phyloP scores from a whole-genome alignment of 2,329 filamentous ascomycete genomes.

The Polytolypa hystricis region DNA sequence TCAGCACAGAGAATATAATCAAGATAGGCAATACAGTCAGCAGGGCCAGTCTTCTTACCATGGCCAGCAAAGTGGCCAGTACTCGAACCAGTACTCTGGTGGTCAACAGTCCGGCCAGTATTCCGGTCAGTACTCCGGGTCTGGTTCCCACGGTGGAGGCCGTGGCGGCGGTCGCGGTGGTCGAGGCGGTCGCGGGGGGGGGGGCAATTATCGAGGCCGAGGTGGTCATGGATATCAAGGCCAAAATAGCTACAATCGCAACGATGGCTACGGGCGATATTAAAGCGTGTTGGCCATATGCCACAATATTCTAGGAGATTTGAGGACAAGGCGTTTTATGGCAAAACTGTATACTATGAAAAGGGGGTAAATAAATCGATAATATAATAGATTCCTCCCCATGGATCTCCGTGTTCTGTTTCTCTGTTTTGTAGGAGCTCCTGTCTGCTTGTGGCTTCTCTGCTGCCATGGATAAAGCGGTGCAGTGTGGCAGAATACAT shows the following conservation, averaged over 20 bases:
- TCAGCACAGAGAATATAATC: conserved; percentile 7
- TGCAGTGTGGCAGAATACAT: too few species aligned
- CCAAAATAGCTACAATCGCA: conserved; percentile 20
- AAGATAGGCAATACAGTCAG: conserved; percentile 11
- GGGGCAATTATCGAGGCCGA: conserved; percentile 11
- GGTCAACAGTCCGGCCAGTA: conserved; percentile 11
- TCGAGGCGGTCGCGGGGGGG: conserved; percentile 10
- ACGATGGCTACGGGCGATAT: conserved; percentile 31
- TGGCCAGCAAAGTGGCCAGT: conserved; percentile 15
- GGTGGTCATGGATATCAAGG: conserved; percentile 20
- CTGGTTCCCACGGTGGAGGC: conserved; percentile 11
- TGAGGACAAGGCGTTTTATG: too few species aligned
- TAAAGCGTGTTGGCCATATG: conserved; percentile 8
- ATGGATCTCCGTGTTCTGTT: too few species aligned
- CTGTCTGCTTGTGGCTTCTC: too few species aligned
- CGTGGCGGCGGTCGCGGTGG: conserved; percentile 21
- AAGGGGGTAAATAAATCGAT: too few species aligned
- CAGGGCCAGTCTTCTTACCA: conserved; percentile 14
- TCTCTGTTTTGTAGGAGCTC: too few species aligned
- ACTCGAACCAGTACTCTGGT: conserved; percentile 15
- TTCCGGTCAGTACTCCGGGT: conserved; percentile 14
- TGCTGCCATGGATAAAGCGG: too few species aligned
- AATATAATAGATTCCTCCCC: too few species aligned
- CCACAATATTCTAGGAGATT: too few species aligned
- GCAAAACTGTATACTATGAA: too few species aligned